These are phyloP conservation scores for Fusarium ramigenum DNA, from an alignment of 2,329 filamentous ascomycete species.

Conservation along the genomic window DNA sequence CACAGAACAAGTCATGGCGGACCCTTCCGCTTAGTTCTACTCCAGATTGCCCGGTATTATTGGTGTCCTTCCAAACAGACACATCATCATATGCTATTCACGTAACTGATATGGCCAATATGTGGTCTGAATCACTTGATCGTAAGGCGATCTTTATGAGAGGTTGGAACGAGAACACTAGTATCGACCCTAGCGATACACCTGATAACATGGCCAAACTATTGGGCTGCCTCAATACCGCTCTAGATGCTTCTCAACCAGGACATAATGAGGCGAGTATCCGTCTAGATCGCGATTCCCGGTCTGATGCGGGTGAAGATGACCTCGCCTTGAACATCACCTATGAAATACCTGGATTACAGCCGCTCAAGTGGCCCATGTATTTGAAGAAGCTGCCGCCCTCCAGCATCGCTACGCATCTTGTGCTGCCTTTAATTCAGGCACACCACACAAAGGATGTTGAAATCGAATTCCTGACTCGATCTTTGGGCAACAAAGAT, in stretches of 20 bases:
- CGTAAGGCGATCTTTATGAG: conserved; percentile 69
- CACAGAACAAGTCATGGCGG: conserved; percentile 54
- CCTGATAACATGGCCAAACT: conserved; percentile 73
- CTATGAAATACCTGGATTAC: conserved; percentile 71
- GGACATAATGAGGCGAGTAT: conserved; percentile 58
- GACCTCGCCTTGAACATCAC: conserved; percentile 64
- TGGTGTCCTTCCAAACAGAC: conserved; percentile 68
- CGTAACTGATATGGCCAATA: conserved; percentile 75
- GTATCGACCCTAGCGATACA: conserved; percentile 78
- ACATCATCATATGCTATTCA: conserved; percentile 69
- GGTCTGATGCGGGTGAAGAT: conserved; percentile 49
- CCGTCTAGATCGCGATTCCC: conserved; percentile 49
- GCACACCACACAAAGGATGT: conserved; percentile 52
- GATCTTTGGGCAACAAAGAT: conserved; percentile 61
- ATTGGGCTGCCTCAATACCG: conserved; percentile 67
- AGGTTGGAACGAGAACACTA: conserved; percentile 70
- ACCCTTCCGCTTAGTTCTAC: conserved; percentile 56
- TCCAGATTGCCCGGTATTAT: conserved; percentile 64
- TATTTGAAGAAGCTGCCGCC: conserved; percentile 59
- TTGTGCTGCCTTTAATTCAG: conserved; percentile 63
- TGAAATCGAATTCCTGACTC: conserved; percentile 56
- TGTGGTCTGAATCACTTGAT: conserved; percentile 76
- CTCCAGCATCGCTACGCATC: conserved; percentile 55
- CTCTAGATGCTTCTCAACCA: conserved; percentile 58
- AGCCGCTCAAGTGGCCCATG: conserved; percentile 72